Conservation (phyloP, 768 basidiomycete genomes). For the Coprinopsis marcescibilis region DNA sequence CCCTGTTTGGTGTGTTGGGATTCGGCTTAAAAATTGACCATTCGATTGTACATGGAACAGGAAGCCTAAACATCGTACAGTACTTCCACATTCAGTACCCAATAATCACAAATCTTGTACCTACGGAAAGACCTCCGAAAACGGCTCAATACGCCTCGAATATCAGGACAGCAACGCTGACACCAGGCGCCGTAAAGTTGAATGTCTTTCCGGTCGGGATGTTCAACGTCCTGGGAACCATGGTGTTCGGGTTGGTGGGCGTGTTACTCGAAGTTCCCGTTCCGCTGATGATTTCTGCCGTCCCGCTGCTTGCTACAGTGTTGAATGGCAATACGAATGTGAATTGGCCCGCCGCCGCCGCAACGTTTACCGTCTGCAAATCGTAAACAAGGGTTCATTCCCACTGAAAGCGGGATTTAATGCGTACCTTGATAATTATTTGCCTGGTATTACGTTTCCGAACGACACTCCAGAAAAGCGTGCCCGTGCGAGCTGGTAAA, state of each 20-base stretch:
- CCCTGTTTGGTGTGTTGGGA: no score
- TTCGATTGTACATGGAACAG: no score
- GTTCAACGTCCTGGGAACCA: conserved; percentile 40
- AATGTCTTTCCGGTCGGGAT: conserved; percentile 47
- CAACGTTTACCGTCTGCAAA: conserved; percentile 49
- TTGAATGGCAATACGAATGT: conserved; percentile 52
- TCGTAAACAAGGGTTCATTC: not conserved
- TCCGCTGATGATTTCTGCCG: conserved; percentile 46
- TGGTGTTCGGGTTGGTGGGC: conserved; percentile 39
- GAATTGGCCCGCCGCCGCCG: conserved; percentile 30
- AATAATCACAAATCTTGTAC: no score
- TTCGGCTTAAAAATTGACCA: no score
- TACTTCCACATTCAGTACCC: no score
- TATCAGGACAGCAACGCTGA: conserved; percentile 36
- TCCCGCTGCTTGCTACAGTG: conserved; percentile 38
- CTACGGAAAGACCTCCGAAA: no score
- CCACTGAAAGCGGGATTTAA: not conserved
- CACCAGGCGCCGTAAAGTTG: conserved; percentile 47
- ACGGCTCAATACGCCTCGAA: conserved; percentile 22
- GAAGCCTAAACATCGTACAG: no score
- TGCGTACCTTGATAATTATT: conserved; percentile 55
- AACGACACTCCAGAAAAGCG: conserved; percentile 59
- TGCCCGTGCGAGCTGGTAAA: conserved; percentile 40
- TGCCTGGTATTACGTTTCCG: conserved; percentile 30
- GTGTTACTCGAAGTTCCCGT: conserved; percentile 48